phyloP scores from a whole-genome alignment of 108 stramenopile species.

The Hondaea fermentalgiana region DNA sequence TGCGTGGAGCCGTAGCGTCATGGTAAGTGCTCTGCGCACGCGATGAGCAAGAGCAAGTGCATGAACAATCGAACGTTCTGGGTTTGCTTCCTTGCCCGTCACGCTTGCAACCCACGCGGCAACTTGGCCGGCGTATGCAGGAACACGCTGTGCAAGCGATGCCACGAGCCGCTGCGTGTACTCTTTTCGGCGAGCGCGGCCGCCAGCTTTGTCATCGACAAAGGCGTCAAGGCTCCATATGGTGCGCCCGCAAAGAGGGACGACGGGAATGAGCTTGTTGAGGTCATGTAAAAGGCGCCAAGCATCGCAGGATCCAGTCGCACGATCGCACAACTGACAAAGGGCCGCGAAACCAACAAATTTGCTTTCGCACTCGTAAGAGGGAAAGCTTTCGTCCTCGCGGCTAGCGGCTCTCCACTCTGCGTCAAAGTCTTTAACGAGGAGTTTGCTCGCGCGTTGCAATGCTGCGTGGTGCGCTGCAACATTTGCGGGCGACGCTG shows the following conservation, averaged over 20 bases:
- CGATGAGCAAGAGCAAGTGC: not conserved
- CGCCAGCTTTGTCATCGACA: not conserved
- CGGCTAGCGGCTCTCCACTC: slow-evolving; percentile 5
- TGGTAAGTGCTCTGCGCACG: not conserved
- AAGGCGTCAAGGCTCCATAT: not conserved
- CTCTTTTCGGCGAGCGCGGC: not conserved
- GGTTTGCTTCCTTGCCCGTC: not conserved
- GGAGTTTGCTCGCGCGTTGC: not conserved
- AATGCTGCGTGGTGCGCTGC: not conserved
- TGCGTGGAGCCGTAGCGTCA: not conserved
- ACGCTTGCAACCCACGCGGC: not conserved
- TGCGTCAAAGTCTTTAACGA: not conserved
- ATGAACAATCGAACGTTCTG: not conserved
- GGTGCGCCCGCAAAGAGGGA: not conserved
- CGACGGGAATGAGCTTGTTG: not conserved
- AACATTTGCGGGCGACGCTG: too few species aligned
- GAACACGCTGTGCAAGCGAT: not conserved
- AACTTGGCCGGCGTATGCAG: not conserved
- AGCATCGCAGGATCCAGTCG: not conserved
- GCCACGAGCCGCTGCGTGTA: not conserved
- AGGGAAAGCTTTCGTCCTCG: not conserved
- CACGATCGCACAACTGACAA: not conserved
- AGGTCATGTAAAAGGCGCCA: not conserved
- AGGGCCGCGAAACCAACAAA: not conserved
- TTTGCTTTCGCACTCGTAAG: not conserved